These are phyloP conservation scores for Xylariaceae sp. DNA, from an alignment of 2,329 filamentous ascomycete genomes.

Conservation along the genomic window DNA sequence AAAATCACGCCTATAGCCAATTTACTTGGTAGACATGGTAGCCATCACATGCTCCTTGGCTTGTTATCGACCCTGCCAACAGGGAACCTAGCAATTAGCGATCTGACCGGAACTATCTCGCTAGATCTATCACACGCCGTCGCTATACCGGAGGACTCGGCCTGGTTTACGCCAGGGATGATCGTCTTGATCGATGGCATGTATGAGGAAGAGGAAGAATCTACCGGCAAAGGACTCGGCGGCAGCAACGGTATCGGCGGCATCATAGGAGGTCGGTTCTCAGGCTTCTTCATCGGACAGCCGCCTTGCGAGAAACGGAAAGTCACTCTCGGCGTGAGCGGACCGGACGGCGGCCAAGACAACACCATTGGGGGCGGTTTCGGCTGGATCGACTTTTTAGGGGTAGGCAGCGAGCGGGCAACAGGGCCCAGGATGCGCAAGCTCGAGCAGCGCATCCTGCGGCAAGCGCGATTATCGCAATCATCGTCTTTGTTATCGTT, in stretches of 20 bases:
- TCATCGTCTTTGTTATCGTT: conserved; percentile 20
- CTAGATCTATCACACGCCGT: conserved; percentile 81
- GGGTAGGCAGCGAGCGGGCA: conserved; percentile 85
- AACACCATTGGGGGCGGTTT: conserved; percentile 78
- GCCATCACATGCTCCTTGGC: conserved; percentile 82
- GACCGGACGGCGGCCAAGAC: conserved; percentile 58
- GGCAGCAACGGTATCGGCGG: conserved; percentile 83
- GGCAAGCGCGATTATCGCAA: conserved; percentile 31
- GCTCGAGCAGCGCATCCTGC: conserved; percentile 71
- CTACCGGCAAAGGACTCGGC: conserved; percentile 69
- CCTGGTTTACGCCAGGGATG: conserved; percentile 96
- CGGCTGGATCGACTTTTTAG: conserved; percentile 96
- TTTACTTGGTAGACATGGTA: conserved; percentile 77
- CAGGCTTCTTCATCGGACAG: conserved; percentile 87
- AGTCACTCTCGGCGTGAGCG: conserved; percentile 73
- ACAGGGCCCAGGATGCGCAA: conserved; percentile 81
- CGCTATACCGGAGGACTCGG: conserved; percentile 80
- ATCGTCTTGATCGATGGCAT: conserved; percentile 91
- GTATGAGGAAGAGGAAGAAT: conserved; percentile 91
- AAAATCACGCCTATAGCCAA: conserved; percentile 86
- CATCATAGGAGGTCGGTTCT: conserved; percentile 87
- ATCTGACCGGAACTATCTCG: conserved; percentile 84
- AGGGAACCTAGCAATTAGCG: conserved; percentile 79
- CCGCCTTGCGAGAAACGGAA: conserved; percentile 87
- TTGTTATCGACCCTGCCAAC: conserved; percentile 80